Base-by-base conservation (phyloP, 1,139 yeast species). In the Yamadazyma diospyri region DNA sequence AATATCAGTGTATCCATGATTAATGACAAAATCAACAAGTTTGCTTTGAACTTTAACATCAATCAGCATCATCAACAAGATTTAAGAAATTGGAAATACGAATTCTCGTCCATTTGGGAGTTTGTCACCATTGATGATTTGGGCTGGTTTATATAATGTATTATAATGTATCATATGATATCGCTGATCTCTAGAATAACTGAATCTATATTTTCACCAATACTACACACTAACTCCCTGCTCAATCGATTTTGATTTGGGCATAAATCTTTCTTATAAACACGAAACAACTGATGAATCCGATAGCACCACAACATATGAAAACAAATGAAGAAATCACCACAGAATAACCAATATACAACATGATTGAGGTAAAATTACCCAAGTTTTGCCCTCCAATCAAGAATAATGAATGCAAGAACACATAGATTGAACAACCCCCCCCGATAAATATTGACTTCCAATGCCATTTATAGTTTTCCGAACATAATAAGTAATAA, bases 401-500 rank as follows among this genome's bases (percentile, higher is more conserved):
- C 48, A 92, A 72, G 44, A 84, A 66, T 41, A 88, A 65, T 4
- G 97, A 81, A 59, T 92, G 95, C 35, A 87, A 50, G 59, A 88
- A 87, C 25, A 89, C 83, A 57, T 89, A 94, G 36, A 82, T 50
- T 1, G 95, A 72, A 58, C 95, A 82, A 17, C 97, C 94, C 33
- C 96, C 97, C 18, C 96, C 94, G 39, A 88, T 73, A 50, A 82
- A 74, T 49, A 89, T 70, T 7, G 95, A 78, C 57, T 89, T 80
- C 98, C 98, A 92, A 55, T 88, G 97, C 99, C 99, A 92, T 57
- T 80, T 78, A 67, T 94, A 89, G 59, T 92, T 86, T 55, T 92
- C 98, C 28, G 88, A 69, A 54, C 96, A 87, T 43, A 94, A 72
- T 8, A 89, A 75, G 64, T 85, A 84, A 61, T 92, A 92, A 24